Base-by-base conservation (phyloP, 148 eudicot species). In the Heliamphora exappendiculata region DNA sequence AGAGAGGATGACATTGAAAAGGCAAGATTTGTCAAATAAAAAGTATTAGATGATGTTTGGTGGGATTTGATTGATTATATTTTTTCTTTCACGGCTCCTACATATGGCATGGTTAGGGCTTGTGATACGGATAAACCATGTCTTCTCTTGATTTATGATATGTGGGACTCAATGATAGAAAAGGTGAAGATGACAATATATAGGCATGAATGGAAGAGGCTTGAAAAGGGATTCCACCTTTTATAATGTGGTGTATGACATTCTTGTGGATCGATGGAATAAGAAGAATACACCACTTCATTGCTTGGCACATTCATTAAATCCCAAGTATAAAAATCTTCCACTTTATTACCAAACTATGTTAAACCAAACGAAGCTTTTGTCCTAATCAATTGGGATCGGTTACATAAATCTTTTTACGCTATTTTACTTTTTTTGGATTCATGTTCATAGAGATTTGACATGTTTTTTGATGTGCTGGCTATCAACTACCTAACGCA, bases 231-330 rank as follows among this genome's bases (percentile, higher is more conserved):
- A 0, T 3, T 55, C 47, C 3, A 1, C 47, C 19, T 82, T 79
- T 34, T 85, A 28, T 76, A 59, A 67, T 59, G 77, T 74, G 24
- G 82, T 82, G 31, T 29, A 73, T 41, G 0, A 7, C 0, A 63
- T 81, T 13, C 70, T 84, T 1, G 36, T 59, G 11, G 72, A 34
- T 53, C 31, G 67, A 24, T 79, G 84, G 82, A 64, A 1, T 29
- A 79, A 76, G 37, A 73, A 11, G 11, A 79, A 9, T 42, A 73
- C 83, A 7, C 78, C 75, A 14, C 63, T 78, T 16, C 79, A 81
- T 73, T 76, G 81, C 6, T 62, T 81, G 16, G 78, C 84, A n/a
- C 80, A 84, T 50, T 81, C 77, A 1, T 60, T 76, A n/a, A 79
- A 83, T 24, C 78, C 80, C n/a, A n/a, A n/a, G n/a, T n/a, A n/a